Percentiles rank a stretch among this genome's conserved stretches.
These are phyloP conservation scores for Taiozyma sp. DNA, from an alignment of 1,139 yeast species.

Conservation along the genomic window DNA sequence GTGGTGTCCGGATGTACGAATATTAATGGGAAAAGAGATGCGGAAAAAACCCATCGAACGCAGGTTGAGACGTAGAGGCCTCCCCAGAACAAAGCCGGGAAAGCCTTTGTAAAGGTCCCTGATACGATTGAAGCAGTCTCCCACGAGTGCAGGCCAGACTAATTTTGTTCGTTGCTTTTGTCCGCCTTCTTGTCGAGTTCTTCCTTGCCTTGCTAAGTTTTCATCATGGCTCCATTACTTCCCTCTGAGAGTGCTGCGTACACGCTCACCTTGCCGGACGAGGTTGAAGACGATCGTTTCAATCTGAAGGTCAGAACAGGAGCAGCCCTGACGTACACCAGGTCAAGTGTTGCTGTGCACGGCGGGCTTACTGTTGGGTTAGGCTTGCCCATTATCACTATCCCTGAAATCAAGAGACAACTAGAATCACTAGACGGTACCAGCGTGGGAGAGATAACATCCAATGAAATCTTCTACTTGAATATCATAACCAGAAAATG, in stretches of 20 bases:
- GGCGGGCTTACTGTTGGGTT: slow-evolving; percentile 69
- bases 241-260: slow-evolving; percentile 31
- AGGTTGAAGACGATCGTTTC: slow-evolving; percentile 18
- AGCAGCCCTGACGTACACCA: slow-evolving; percentile 50
- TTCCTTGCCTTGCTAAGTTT: not conserved
- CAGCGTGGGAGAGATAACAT: slow-evolving; percentile 27
- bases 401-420: slow-evolving; percentile 27
- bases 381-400: slow-evolving; percentile 36
- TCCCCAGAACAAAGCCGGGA: not conserved
- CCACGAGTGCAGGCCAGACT: not conserved
- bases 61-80: not conserved
- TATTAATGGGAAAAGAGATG: not conserved
- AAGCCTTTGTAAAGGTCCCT: not conserved
- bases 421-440: slow-evolving; percentile 1
- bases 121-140: not conserved
- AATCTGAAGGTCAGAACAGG: slow-evolving; percentile 60
- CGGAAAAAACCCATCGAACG: not conserved
- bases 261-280: slow-evolving; percentile 27
- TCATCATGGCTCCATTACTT: slow-evolving; percentile 28
- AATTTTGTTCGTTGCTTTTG: not conserved
- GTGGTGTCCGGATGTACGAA: not conserved
- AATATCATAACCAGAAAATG: slow-evolving; percentile 55
- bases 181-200: not conserved
- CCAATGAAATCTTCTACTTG: slow-evolving; percentile 53
- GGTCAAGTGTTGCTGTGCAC: slow-evolving; percentile 55